Evolutionary conservation across 768 basidiomycete species (phyloP), one percentile per base, ranked within the genome.

Genomic region (Boletus sp.): DNA sequence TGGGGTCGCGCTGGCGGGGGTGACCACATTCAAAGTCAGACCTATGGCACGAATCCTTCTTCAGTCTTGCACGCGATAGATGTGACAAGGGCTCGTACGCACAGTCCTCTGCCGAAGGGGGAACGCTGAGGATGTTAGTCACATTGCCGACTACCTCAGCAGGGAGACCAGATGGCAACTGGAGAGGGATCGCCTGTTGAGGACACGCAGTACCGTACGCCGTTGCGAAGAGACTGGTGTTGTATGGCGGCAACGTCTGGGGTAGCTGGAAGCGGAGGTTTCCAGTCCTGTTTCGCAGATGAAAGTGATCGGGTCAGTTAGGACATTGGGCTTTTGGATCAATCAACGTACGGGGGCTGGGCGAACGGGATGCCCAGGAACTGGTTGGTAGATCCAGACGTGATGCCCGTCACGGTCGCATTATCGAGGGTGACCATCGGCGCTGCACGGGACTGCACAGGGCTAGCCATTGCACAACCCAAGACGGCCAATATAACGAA

Each of bases 11-110:
- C 57, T 64, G 1, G 67, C 63, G 5, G 83, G 82, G 47, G 73
- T 75, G 27, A 81, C 59, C 17, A 84, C 75, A 55, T 84, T 83
- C 37, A 85, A 53, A 1, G 76, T 81, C 19, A 84, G 68, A 66
- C 82, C 81, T 62, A 25, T 10, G 1, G 17, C 33, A 25, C 4
- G 14, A 27, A 35, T 46, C 5, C 7, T 21, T 10, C 33, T 14
- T 50, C 5, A 43, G 21, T 11, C 13, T 15, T 8, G 14, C 3
- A 39, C 5, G 1, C 19, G 3, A 21, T 9, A n/a, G 14, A 19
- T 19, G n/a, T 11, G n/a, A 19, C 13, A 30, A 27, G 13, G n/a
- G 8, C 30, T 14, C 30, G 10, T 21, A 60, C 77, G 63, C 54
- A 81, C 81, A 82, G 56, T 81, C 81, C 59, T 81, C 79, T 17